Conservation (phyloP, 1,284 basidiomycete genomes). For the Ceratobasidium sp. region DNA sequence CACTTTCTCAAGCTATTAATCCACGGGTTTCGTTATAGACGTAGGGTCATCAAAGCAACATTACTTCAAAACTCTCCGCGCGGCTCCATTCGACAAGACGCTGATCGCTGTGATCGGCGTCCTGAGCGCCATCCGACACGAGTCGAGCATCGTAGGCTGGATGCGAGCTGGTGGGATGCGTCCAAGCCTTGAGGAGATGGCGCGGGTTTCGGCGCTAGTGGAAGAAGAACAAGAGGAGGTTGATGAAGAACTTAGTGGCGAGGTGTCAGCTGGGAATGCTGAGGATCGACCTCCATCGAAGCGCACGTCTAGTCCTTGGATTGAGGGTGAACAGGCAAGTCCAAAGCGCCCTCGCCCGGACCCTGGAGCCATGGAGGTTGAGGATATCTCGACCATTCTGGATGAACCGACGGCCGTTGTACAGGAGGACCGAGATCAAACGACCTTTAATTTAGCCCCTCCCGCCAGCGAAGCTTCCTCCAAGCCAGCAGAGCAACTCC, state of each 20-base stretch:
- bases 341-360: constrained; percentile 4
- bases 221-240: constrained; percentile 15
- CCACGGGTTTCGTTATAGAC: not conserved
- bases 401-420: not conserved
- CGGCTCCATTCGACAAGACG: constrained; percentile 63
- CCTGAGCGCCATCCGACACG: constrained; percentile 70
- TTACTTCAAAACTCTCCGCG: constrained; percentile 39
- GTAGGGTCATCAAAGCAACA: not conserved
- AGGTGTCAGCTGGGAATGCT: not conserved
- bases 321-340: not conserved
- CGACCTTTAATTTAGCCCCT: not conserved
- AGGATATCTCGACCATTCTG: not conserved
- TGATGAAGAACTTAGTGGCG: not conserved
- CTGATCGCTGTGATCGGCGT: constrained; percentile 81
- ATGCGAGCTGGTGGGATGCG: constrained; percentile 71
- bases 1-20: not conserved
- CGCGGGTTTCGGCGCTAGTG: constrained; percentile 13
- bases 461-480: not conserved
- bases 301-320: not conserved
- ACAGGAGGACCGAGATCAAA: not conserved
- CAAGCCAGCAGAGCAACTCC: not conserved
- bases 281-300: constrained; percentile 8
- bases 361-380: not conserved
- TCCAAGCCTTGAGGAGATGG: constrained; percentile 52
- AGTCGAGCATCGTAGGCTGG: constrained; percentile 79